phyloP scores from a whole-genome alignment of 306 rosid species.

The Styphnolobium japonicum region DNA sequence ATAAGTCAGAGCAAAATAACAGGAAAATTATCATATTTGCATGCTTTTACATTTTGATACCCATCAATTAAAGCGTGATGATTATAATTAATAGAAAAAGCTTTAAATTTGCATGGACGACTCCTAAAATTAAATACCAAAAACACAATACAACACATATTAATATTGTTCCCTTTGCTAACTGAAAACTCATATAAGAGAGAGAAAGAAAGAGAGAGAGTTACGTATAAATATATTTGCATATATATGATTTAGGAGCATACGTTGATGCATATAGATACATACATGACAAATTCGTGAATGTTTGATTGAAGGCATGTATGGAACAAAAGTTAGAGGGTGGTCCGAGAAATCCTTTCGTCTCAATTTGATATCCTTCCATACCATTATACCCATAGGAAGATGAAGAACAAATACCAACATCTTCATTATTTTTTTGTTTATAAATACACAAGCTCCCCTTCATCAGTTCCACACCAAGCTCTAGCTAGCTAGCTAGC shows the following conservation, averaged over 20 bases:
- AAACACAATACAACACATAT: neutral
- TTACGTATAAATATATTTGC: neutral
- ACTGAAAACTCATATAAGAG: neutral
- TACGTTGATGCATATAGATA: no score
- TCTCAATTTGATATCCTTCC: conserved; percentile 21
- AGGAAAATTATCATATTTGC: neutral
- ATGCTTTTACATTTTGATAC: neutral
- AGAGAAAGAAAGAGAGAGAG: neutral
- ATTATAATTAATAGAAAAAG: neutral
- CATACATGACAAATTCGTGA: neutral
- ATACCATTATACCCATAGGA: neutral
- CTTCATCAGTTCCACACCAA: conserved; percentile 13
- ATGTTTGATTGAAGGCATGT: neutral
- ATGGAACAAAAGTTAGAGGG: conserved; percentile 21
- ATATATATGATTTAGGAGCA: neutral
- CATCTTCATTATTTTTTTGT: neutral
- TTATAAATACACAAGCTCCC: conserved; percentile 38
- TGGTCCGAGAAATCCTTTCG: conserved; percentile 1
- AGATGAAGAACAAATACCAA: neutral
- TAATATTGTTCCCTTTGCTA: neutral
- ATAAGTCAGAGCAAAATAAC: neutral
- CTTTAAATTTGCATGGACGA: neutral
- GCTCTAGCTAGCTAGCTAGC: neutral
- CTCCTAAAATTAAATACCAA: neutral
- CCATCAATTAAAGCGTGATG: neutral